Evolutionary conservation across 139 green algal genomes (phyloP).

Genomic region (Chlamydomonas eustigma): DNA sequence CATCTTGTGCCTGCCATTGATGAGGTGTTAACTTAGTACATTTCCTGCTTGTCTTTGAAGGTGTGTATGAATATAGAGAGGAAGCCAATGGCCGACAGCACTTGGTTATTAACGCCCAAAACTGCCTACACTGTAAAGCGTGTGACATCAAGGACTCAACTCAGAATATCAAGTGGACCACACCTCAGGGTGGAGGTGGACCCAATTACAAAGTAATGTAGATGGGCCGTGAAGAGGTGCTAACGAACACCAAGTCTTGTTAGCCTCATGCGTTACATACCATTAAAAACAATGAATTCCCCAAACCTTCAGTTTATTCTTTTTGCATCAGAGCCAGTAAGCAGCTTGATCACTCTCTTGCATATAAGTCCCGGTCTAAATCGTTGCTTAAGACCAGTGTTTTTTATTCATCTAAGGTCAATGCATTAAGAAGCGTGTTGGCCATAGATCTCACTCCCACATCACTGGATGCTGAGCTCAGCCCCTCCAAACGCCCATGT

Average conservation of each 20-base stretch:
- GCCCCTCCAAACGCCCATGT: background rate
- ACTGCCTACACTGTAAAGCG: conserved; percentile 96
- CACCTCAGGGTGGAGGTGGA: conserved; percentile 86
- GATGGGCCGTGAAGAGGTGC: no score
- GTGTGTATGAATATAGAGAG: conserved; percentile 85
- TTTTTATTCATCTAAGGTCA: background rate
- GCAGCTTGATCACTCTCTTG: no score
- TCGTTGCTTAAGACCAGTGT: no score
- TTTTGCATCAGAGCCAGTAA: no score
- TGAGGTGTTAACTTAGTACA: no score
- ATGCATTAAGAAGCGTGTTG: background rate
- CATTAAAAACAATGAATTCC: no score
- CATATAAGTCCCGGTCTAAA: no score
- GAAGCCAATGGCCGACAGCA: conserved; percentile 35
- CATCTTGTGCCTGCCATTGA: no score
- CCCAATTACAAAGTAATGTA: conserved; percentile 76
- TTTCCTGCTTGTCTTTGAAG: conserved; percentile 24
- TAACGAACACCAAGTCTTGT: no score
- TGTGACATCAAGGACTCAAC: conserved; percentile 64
- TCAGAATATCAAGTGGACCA: conserved; percentile 90
- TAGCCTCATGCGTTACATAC: no score
- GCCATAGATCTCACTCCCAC: background rate
- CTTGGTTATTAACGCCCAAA: conserved; percentile 92
- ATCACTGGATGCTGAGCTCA: background rate
- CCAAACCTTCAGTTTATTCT: no score